A percentile compares a stretch with the other conserved stretches of the same genome.
Conservation (phyloP, 495 filamentous ascomycete genomes). For the Neurospora tetrasperma region DNA sequence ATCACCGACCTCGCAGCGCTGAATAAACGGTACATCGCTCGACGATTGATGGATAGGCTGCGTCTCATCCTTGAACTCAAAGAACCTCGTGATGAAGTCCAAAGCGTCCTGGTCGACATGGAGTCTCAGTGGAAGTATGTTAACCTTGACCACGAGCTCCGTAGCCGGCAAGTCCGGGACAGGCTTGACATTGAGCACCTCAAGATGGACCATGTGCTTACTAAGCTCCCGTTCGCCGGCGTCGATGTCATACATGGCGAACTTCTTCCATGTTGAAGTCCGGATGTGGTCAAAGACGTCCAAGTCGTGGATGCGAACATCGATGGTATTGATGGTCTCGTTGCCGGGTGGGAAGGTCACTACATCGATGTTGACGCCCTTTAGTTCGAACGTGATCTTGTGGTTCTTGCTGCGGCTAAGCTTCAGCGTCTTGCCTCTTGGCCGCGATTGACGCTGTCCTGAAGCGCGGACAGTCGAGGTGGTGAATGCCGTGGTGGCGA, state of each 20-base stretch:
- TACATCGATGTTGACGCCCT: constrained; percentile 74
- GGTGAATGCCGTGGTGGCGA: constrained; percentile 61
- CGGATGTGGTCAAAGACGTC: constrained; percentile 92
- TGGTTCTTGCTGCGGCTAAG: constrained; percentile 79
- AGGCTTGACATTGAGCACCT: constrained; percentile 79
- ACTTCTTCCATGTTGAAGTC: constrained; percentile 97
- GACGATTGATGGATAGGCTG: constrained; percentile 40
- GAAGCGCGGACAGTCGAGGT: constrained; percentile 46
- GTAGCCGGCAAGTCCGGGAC: constrained; percentile 74
- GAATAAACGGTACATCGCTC: constrained; percentile 76
- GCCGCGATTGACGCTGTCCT: constrained; percentile 25
- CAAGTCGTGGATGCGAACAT: constrained; percentile 69
- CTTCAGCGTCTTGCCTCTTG: constrained; percentile 50
- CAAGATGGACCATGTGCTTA: constrained; percentile 80
- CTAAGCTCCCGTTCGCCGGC: constrained; percentile 73
- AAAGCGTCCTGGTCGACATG: constrained; percentile 98
- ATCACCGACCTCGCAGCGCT: constrained; percentile 77
- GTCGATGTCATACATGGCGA: constrained; percentile 86
- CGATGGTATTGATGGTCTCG: constrained; percentile 78
- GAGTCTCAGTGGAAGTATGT: constrained; percentile 74
- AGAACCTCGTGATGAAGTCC: constrained; percentile 94
- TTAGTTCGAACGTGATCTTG: constrained; percentile 92
- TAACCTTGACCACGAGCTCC: constrained; percentile 81
- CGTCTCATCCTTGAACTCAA: constrained; percentile 87
- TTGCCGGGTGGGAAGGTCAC: constrained; percentile 69